Percentiles rank a stretch among this genome's conserved stretches.
phyloP scores from a whole-genome alignment of 352 stramenopile genomes.

The Pythium aphanidermatum region DNA sequence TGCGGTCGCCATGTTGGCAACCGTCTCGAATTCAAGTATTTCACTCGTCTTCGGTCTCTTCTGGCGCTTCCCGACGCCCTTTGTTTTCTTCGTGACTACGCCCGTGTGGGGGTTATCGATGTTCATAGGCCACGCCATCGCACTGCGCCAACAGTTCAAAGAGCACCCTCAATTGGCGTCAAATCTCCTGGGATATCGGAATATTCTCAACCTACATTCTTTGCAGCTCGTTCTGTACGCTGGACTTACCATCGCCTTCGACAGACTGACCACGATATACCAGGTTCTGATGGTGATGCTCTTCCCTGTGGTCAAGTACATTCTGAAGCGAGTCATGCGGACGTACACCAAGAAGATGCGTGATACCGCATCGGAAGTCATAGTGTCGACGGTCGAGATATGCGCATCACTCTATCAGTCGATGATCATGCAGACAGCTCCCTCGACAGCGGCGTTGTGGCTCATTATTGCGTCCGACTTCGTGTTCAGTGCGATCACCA shows the following conservation, averaged over 20 bases:
- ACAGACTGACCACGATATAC: background rate
- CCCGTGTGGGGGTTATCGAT: background rate
- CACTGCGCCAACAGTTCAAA: background rate
- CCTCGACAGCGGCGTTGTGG: background rate
- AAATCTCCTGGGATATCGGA: background rate
- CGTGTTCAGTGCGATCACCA: too few relatives aligned
- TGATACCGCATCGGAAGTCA: slow-evolving; percentile 3
- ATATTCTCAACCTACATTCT: background rate
- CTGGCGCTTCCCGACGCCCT: slow-evolving; percentile 1
- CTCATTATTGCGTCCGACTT: slow-evolving; percentile 2
- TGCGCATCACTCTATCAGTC: slow-evolving; percentile 9
- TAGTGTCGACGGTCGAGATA: slow-evolving; percentile 2
- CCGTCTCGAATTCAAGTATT: background rate
- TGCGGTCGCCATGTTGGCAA: background rate
- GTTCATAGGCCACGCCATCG: background rate
- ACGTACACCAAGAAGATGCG: background rate
- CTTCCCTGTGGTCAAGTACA: slow-evolving; percentile 5
- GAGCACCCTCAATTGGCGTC: background rate
- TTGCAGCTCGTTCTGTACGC: slow-evolving; percentile 2
- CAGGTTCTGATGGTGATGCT: slow-evolving; percentile 1
- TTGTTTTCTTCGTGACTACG: background rate
- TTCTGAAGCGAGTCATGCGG: slow-evolving; percentile 2
- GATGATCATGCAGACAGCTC: slow-evolving; percentile 8
- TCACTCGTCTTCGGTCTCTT: background rate
- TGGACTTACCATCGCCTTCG: slow-evolving; percentile 1